Evolutionary conservation across 768 basidiomycete genomes (phyloP).

Genomic region (Leucocoprinus birnbaumii): DNA sequence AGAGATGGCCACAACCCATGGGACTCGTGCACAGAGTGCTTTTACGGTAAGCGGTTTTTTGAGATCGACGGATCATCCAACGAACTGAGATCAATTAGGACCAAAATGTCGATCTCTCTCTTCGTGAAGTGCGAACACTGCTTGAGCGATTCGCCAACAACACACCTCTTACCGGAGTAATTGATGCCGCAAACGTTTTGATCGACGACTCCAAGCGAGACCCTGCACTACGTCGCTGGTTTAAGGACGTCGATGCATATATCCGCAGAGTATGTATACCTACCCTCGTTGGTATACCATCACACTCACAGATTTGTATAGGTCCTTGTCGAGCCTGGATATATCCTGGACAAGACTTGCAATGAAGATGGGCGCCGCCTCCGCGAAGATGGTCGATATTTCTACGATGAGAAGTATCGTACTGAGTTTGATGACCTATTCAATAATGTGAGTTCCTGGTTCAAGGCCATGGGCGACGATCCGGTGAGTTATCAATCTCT

Average conservation of each 20-base stretch:
- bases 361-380: conserved; percentile 61
- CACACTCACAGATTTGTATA: conserved; percentile 18
- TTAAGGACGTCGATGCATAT: conserved; percentile 57
- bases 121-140: conserved; percentile 68
- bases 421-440: conserved; percentile 81
- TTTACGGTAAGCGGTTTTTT: conserved; percentile 22
- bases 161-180: conserved; percentile 59
- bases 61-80: no score
- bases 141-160: conserved; percentile 91
- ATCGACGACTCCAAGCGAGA: conserved; percentile 76
- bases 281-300: not conserved
- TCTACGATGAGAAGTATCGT: conserved; percentile 69
- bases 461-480: conserved; percentile 82
- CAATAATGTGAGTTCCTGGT: conserved; percentile 70
- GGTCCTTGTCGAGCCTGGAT: conserved; percentile 80
- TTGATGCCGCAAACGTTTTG: conserved; percentile 68
- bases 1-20: conserved; percentile 18
- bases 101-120: conserved; percentile 51
- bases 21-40: conserved; percentile 17
- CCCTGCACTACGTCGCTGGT: conserved; percentile 73
- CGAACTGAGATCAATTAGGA: conserved; percentile 32
- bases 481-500: conserved; percentile 35
- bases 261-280: conserved; percentile 51
- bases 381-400: conserved; percentile 67
- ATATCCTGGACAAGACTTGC: conserved; percentile 77